These are phyloP conservation scores for Neonectria ditissima DNA, from an alignment of 2,329 filamentous ascomycete genomes.

Conservation along the genomic window DNA sequence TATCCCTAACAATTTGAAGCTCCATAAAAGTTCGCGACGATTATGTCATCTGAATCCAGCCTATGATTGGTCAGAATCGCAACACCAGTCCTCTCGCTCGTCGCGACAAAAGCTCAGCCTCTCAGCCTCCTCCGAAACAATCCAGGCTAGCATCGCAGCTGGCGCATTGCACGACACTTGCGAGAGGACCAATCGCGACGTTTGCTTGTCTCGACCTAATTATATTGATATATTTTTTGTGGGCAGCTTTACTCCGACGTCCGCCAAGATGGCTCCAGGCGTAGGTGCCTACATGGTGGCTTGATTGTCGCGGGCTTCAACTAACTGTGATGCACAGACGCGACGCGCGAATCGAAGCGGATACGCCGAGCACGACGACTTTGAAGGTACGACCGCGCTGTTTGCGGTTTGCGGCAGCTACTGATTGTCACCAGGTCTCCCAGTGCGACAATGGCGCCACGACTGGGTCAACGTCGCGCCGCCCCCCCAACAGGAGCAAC, in stretches of 20 bases:
- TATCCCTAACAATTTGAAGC: background rate
- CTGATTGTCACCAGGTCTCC: conserved; percentile 72
- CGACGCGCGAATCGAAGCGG: conserved; percentile 68
- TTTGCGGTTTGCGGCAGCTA: conserved; percentile 14
- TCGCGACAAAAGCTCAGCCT: conserved; percentile 41
- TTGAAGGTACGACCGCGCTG: conserved; percentile 61
- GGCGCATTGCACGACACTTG: conserved; percentile 25
- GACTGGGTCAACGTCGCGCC: conserved; percentile 77
- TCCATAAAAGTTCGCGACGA: background rate
- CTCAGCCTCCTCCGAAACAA: conserved; percentile 40
- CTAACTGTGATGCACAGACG: conserved; percentile 55
- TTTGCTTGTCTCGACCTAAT: conserved; percentile 1
- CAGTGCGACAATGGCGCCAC: conserved; percentile 90
- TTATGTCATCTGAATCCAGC: conserved; percentile 42
- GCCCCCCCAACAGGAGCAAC: conserved; percentile 71
- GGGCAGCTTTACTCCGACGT: conserved; percentile 6
- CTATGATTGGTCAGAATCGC: conserved; percentile 37
- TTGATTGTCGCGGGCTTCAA: conserved; percentile 20
- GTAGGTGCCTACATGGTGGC: conserved; percentile 44
- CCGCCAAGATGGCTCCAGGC: conserved; percentile 54
- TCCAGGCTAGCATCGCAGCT: conserved; percentile 15
- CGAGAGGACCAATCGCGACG: conserved; percentile 24
- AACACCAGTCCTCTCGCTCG: conserved; percentile 29
- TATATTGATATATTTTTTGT: conserved; percentile 7
- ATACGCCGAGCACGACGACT: conserved; percentile 71